Conservation (phyloP, 2,329 filamentous ascomycete genomes). For the Sporothrix dimorphospora region DNA sequence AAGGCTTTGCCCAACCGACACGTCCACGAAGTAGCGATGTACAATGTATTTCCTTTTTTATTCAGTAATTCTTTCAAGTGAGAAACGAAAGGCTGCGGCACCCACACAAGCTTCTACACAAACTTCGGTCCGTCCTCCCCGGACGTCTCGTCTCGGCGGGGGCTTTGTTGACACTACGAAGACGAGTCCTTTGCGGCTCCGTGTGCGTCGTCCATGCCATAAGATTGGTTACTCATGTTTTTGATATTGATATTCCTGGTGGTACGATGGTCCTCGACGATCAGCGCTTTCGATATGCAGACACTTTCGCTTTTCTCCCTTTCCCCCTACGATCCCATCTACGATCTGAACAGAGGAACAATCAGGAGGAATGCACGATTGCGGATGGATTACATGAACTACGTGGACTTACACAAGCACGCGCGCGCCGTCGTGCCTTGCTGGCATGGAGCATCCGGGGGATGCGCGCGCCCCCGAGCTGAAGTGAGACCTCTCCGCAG, state of each 20-base stretch:
- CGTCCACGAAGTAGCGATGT: too few relatives aligned
- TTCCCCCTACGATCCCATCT: neutral
- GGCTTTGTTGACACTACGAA: neutral
- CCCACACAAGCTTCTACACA: neutral
- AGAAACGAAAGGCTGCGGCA: too few relatives aligned
- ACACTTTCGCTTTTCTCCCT: neutral
- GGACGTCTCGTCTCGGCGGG: neutral
- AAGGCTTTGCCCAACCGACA: neutral
- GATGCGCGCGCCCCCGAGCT: constrained; percentile 2
- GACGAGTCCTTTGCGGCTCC: neutral
- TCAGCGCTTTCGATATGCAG: neutral
- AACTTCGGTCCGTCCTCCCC: constrained; percentile 1
- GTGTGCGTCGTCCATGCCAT: neutral
- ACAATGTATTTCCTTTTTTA: neutral
- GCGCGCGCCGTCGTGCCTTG: neutral
- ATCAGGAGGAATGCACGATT: constrained; percentile 8
- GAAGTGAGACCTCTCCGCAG: neutral
- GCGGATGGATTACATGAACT: neutral
- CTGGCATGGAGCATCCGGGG: constrained; percentile 9
- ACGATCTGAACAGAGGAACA: neutral
- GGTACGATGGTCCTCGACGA: neutral
- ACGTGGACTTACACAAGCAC: neutral
- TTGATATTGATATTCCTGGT: too few relatives aligned
- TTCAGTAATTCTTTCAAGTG: neutral
- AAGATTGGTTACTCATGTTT: too few relatives aligned